Evolutionary conservation across 23 red algal genomes (phyloP), one percentile per base, ranked within the genome.

Genomic region (Gracilaria caudata): DNA sequence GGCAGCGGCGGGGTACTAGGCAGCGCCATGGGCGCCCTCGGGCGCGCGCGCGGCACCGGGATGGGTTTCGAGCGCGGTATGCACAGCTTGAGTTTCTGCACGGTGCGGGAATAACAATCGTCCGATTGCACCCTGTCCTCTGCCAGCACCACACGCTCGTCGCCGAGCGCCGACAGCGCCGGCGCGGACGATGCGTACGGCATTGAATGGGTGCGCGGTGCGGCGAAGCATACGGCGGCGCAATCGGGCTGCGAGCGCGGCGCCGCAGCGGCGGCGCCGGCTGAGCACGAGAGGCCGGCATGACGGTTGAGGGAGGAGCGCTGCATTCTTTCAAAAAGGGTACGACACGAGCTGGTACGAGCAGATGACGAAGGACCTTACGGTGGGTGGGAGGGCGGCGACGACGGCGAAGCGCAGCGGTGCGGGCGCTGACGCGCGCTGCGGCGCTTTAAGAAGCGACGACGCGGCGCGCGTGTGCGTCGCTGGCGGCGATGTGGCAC

Each of bases 181-280:
- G 61, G 61, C 28, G 61, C 61, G 61, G 61, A 66, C 6, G 61
- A 33, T 0, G 61, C 61, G 61, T 66, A 66, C 61, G 61, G 61
- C 29, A 66, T 29, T 7, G 61, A 37, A 13, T 17, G 61, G 4
- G 61, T 33, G 9, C 29, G 61, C 29, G 61, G 61, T 8, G 61
- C 61, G 30, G 61, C 61, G 12, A 66, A 66, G 12, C 61, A 66
- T 19, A 30, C 29, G 40, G 12, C 70, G 65, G 65, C 2, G 0
- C 10, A 21, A 8, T 43, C 37, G 70, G 70, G 70, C 37, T 45
- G 70, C 70, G 70, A 49, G 70, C 70, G 21, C 29, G 61, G 28
- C 61, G 23, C 25, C 4, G 23, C 25, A 7, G 57, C 25, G 23
- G 57, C 11, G 4, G 57, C 57, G 23, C 25, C 65, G 35, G 37